Evolutionary conservation across 139 green algal genomes (phyloP).

Genomic region (Diplosphaera chodatii): DNA sequence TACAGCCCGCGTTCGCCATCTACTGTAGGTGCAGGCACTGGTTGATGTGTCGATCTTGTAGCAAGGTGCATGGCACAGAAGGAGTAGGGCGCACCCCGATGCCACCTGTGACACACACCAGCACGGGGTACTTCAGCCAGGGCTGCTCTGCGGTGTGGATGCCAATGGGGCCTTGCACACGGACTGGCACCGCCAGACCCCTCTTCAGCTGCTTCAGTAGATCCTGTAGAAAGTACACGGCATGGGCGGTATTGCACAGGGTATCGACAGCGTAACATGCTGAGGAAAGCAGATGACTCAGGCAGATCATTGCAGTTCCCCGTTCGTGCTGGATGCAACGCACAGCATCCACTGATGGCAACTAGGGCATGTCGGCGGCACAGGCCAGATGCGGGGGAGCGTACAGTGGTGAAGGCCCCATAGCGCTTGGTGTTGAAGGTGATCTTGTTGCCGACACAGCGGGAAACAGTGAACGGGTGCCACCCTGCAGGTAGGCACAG

Average conservation of each 20-base stretch:
- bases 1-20: no score
- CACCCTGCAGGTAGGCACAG: not conserved
- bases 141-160: not conserved
- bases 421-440: not conserved
- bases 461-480: not conserved
- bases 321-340: no score
- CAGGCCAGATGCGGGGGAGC: no score
- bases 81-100: not conserved
- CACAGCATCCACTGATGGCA: no score
- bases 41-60: no score
- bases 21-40: no score
- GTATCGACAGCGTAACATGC: no score
- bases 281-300: no score
- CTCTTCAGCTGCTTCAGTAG: not conserved
- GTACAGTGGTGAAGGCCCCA: not conserved
- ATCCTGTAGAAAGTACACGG: not conserved
- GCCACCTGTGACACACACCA: not conserved
- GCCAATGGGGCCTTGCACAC: not conserved
- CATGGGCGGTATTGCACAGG: no score
- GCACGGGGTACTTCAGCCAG: not conserved
- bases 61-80: no score
- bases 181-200: not conserved
- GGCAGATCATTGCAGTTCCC: no score
- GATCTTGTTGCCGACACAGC: not conserved
- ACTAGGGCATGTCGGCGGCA: no score